phyloP scores from a whole-genome alignment of 257 asterid species.

The Plantago elongata region DNA sequence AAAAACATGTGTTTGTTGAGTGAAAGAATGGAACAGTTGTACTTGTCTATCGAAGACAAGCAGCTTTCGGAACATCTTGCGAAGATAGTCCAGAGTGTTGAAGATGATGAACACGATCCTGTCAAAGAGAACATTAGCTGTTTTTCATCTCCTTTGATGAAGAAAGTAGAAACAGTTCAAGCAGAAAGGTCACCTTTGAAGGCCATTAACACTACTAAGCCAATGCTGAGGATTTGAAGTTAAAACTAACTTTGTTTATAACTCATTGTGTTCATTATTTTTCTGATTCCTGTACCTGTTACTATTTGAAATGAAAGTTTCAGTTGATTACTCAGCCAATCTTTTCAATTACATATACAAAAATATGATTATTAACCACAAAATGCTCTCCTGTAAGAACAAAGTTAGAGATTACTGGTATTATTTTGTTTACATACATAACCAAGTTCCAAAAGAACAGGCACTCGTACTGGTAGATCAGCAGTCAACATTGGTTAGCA shows the following conservation, averaged over 20 bases:
- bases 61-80: constrained; percentile 48
- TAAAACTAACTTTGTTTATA: neutral
- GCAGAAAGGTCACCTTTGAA: constrained; percentile 68
- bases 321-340: too few species aligned
- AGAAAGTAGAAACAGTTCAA: constrained; percentile 43
- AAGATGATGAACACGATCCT: constrained; percentile 20
- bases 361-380: too few species aligned
- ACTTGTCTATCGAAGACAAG: constrained; percentile 33
- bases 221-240: constrained; percentile 1
- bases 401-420: too few species aligned
- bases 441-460: too few species aligned
- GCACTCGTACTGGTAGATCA: too few species aligned
- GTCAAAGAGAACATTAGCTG: constrained; percentile 48
- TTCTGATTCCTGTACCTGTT: too few species aligned
- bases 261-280: too few species aligned
- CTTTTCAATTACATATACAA: too few species aligned
- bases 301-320: too few species aligned
- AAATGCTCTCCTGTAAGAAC: too few species aligned
- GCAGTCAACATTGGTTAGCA: too few species aligned
- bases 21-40: constrained; percentile 35
- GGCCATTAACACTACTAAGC: constrained; percentile 41
- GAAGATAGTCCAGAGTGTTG: constrained; percentile 40
- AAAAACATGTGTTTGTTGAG: constrained; percentile 30
- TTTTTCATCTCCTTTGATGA: constrained; percentile 37
- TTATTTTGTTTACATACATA: too few species aligned